phyloP scores from a whole-genome alignment of 345 rosid species.

The Populus simonii region DNA sequence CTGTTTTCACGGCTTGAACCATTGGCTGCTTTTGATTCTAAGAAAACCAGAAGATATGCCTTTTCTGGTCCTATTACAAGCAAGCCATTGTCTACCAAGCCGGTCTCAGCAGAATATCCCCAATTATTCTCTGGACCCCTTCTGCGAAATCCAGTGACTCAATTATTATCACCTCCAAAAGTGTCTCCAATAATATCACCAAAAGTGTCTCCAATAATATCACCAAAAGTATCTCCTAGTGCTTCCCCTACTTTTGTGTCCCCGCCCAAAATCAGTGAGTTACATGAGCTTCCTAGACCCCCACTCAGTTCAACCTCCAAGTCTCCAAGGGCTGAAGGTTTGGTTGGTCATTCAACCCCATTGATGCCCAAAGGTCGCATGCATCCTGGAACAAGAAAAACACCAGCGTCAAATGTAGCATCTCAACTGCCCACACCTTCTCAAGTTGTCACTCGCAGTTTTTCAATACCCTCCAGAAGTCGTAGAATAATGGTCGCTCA shows the following conservation, averaged over 20 bases:
- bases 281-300: conserved; percentile 37
- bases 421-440: conserved; percentile 31
- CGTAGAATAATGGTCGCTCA: conserved; percentile 26
- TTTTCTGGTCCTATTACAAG: conserved; percentile 32
- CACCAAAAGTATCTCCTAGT: conserved; percentile 21
- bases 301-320: conserved; percentile 19
- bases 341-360: conserved; percentile 33
- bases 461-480: conserved; percentile 29
- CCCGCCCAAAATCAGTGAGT: conserved; percentile 31
- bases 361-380: conserved; percentile 9
- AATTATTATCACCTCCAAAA: conserved; percentile 35
- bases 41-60: conserved; percentile 21
- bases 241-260: conserved; percentile 28
- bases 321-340: conserved; percentile 13
- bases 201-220: conserved; percentile 19
- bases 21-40: conserved; percentile 13
- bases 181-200: conserved; percentile 19
- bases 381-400: conserved; percentile 11
- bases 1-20: conserved; percentile 17
- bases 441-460: conserved; percentile 28
- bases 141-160: conserved; percentile 27
- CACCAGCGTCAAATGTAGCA: conserved; percentile 3
- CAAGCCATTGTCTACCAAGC: conserved; percentile 13
- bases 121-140: conserved; percentile 69
- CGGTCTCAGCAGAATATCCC: conserved; percentile 21